Percentiles rank a stretch among this genome's conserved stretches.
Conservation (phyloP, 1,284 basidiomycete species). For the Filobasidium uniguttulatum region DNA sequence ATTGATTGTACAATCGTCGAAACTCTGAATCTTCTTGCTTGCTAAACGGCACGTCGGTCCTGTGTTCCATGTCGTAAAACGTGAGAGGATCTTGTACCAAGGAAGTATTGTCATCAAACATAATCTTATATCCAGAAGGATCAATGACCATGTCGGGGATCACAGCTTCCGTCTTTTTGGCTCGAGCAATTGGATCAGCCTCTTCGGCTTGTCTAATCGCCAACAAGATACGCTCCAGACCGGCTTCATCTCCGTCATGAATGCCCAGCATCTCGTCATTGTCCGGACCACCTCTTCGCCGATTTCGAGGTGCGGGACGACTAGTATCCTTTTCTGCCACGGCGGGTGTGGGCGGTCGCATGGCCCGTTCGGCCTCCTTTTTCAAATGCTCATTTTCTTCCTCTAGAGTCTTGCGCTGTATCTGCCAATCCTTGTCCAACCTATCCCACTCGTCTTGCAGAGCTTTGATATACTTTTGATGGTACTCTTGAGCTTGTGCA, state of each 20-base stretch:
- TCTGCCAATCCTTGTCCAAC: conserved; percentile 12
- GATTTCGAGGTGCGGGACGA: conserved; percentile 8
- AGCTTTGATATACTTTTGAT: neutral
- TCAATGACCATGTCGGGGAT: conserved; percentile 15
- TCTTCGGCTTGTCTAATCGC: conserved; percentile 13
- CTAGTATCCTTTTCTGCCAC: conserved; percentile 7
- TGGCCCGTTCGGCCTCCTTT: neutral
- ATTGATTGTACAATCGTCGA: conserved; percentile 10
- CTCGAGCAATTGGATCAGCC: conserved; percentile 14
- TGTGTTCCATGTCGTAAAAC: conserved; percentile 9
- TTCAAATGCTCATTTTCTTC: conserved; percentile 10
- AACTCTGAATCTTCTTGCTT: conserved; percentile 12
- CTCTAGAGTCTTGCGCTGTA: conserved; percentile 5
- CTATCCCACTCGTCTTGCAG: conserved; percentile 6
- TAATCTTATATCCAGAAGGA: conserved; percentile 5
- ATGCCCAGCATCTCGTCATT: conserved; percentile 13
- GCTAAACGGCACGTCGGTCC: conserved; percentile 2
- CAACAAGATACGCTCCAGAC: conserved; percentile 7
- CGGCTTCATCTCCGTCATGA: conserved; percentile 14
- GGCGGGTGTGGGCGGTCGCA: conserved; percentile 2
- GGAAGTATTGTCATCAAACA: conserved; percentile 11
- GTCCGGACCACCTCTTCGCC: conserved; percentile 6
- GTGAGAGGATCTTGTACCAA: conserved; percentile 12
- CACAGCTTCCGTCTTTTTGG: conserved; percentile 14
- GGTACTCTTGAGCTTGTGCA: neutral